Evolutionary conservation across 805 yeast species (phyloP), one percentile per base, ranked within the genome.

Genomic region (Zygosaccharomyces gambellarensis): DNA sequence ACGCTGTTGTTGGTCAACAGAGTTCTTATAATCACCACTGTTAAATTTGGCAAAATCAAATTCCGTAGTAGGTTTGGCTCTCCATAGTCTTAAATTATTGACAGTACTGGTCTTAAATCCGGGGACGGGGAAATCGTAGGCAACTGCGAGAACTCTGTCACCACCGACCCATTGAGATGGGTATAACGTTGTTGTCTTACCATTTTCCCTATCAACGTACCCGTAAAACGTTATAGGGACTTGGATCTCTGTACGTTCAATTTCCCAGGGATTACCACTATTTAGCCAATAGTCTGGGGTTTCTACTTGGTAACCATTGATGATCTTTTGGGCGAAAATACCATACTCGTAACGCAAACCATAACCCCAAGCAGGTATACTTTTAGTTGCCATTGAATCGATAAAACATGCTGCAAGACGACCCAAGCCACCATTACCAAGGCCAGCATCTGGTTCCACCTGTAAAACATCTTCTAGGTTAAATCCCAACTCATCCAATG

Each of bases 331-430:
- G 57, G 89, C 80, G 71, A 90, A 90, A 59, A 90, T 90, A 67
- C 97, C 97, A 65, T 90, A 90, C 69, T 89, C 89, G 72, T 90
- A 90, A 65, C 95, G 84, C 58, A 90, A 73, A 52, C 97, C 97
- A 67, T 90, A 90, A 55, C 97, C 97, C 97, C 97, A 90, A 45
- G 95, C 96, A 14, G 95, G 89, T 67, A 87, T 87, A 68, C 87
- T 83, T 56, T 87, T 85, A 4, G 95, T 82, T 31, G 94, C 81
- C 65, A 90, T 72, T 1, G 96, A 88, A 71, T 90, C 97, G 43
- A 90, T 80, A 65, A 89, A 90, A 70, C 97, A 90, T 19, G 97
- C 96, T 21, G 97, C 97, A 63, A 90, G 75, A 65, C 97, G 81
- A 54, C 97, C 97, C 49, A 90, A 74, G 55, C 97, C 97, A 64